phyloP scores from a whole-genome alignment of 2,329 filamentous ascomycete species.

The Tolypocladium ophioglossoides region DNA sequence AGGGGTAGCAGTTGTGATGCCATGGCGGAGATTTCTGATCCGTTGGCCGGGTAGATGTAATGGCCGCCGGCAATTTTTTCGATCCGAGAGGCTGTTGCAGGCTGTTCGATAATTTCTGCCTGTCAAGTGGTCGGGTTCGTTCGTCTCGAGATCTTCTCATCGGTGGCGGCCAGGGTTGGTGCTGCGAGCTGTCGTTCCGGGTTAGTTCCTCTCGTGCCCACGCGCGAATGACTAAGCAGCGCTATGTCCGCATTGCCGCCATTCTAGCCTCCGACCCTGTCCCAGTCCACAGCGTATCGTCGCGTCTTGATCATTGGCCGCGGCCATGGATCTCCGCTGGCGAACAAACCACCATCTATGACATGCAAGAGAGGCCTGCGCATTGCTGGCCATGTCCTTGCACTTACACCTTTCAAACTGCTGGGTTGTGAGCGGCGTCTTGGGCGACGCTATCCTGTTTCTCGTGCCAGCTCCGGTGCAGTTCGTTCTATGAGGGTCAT shows the following conservation, averaged over 20 bases:
- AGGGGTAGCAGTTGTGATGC: conserved; percentile 64
- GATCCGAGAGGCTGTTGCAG: background rate
- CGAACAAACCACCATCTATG: conserved; percentile 8
- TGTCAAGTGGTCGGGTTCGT: background rate
- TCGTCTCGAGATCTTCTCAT: background rate
- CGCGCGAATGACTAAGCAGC: conserved; percentile 25
- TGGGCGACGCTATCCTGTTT: background rate
- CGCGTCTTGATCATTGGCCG: conserved; percentile 10
- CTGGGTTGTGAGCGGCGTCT: background rate
- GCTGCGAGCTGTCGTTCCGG: background rate
- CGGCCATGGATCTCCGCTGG: conserved; percentile 5
- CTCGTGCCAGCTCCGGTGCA: background rate
- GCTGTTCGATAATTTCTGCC: background rate
- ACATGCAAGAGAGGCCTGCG: conserved; percentile 6
- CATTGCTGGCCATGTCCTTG: conserved; percentile 17
- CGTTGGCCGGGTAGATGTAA: background rate
- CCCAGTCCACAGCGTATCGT: background rate
- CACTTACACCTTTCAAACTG: background rate
- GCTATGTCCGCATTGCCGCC: background rate
- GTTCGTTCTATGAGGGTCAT: background rate
- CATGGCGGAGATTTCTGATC: conserved; percentile 33
- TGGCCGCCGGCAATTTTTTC: background rate
- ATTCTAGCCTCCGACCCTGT: too few species aligned
- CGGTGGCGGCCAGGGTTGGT: background rate
- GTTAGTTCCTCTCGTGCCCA: conserved; percentile 12